Conservation (phyloP, 495 filamentous ascomycete genomes). For the Terfezia boudieri region DNA sequence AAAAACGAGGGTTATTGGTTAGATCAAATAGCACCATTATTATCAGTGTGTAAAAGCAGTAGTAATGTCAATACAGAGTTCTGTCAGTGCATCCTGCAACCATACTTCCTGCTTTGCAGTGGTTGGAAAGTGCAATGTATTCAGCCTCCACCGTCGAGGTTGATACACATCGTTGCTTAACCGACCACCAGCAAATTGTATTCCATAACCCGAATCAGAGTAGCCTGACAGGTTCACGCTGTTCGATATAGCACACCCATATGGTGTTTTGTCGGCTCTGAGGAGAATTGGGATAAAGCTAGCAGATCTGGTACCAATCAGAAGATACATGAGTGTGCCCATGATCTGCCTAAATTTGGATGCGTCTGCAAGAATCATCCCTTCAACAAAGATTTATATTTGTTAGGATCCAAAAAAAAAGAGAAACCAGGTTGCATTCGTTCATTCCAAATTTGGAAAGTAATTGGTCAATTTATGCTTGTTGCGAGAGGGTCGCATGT, state of each 20-base stretch:
- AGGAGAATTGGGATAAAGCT: constrained; percentile 3
- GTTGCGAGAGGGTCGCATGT: neutral
- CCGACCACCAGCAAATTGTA: neutral
- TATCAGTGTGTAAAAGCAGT: neutral
- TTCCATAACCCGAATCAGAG: constrained; percentile 1
- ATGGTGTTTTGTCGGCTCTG: neutral
- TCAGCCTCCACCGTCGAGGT: constrained; percentile 1
- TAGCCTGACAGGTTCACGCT: neutral
- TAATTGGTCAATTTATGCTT: neutral
- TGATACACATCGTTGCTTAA: constrained; percentile 2
- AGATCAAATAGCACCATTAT: neutral
- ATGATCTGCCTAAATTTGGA: neutral
- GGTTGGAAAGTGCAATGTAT: constrained; percentile 1
- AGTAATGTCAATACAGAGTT: neutral
- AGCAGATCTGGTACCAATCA: constrained; percentile 8
- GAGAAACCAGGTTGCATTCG: neutral
- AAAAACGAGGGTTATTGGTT: neutral
- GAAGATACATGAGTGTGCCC: constrained; percentile 4
- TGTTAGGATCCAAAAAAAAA: neutral
- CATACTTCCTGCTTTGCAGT: constrained; percentile 1
- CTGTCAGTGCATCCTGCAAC: neutral
- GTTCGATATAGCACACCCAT: neutral
- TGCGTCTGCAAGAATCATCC: neutral
- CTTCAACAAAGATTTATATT: neutral
- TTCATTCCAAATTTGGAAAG: neutral